Evolutionary conservation across 768 basidiomycete species (phyloP), one percentile per base, ranked within the genome.

Genomic region (Hypholoma sublateritium): DNA sequence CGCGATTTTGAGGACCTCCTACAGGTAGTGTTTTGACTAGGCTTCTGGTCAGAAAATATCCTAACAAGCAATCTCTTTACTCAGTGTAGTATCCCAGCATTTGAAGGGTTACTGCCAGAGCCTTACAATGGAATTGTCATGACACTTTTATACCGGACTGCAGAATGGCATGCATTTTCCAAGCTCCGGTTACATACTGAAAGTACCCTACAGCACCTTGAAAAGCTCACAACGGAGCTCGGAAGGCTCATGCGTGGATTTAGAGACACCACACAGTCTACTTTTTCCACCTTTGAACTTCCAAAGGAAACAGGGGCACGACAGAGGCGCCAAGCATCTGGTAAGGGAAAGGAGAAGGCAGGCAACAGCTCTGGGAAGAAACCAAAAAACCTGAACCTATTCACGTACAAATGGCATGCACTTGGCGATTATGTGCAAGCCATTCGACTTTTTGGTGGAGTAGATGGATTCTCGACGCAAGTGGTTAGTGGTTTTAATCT

Each of bases 391-490:
- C 65, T 69, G 35, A 75, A 69, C 49, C 56, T 76, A 3, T 37
- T 53, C 0, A 74, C 72, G 0, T 74, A 72, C 65, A 79, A 79
- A 50, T 64, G 69, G 0, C 77, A 78, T 59, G 51, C 69, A 0
- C 65, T 78, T 0, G 73, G 71, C 0, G 70, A 79, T 50, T 73
- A 75, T 45, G 62, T 64, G 0, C 14, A 41, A 1, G 52, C 56
- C 2, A 74, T 78, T 14, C 58, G 57, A 3, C 19, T 43, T 1
- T 69, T 60, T 51, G 75, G 77, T 0, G 68, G 67, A 0, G 71
- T 71, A 5, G 75, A 80, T 60, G 69, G 67, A 0, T 76, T 72
- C 46, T 72, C 70, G 0, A 78, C 76, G 1, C 76, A 79, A 55
- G 45, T 69, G 21, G 77, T 80, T 55, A 54, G 69, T 61, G 19